These are phyloP conservation scores for Fusarium incarnatum DNA, from an alignment of 2,329 filamentous ascomycete species.

Conservation along the genomic window DNA sequence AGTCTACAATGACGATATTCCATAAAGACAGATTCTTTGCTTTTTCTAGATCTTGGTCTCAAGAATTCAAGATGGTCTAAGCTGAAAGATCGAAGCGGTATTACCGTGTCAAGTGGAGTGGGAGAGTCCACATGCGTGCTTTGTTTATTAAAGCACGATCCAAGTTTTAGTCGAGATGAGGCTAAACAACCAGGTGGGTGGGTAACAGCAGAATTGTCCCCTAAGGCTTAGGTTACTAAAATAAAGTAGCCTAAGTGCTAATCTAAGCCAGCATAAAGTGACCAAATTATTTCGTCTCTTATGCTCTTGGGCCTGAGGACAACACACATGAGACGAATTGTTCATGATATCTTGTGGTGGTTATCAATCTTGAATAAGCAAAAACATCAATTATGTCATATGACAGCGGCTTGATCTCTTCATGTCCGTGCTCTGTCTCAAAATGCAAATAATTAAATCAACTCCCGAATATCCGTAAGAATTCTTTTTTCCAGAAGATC, in stretches of 20 bases:
- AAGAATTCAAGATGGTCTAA: not conserved
- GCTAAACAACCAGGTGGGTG: not conserved
- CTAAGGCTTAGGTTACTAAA: too few species aligned
- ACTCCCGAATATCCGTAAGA: constrained; percentile 6
- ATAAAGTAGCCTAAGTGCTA: too few species aligned
- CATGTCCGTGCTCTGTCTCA: constrained; percentile 9
- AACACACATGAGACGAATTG: not conserved
- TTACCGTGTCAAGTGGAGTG: constrained; percentile 5
- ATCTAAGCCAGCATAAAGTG: too few species aligned
- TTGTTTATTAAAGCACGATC: constrained; percentile 9
- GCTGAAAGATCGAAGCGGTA: constrained; percentile 9
- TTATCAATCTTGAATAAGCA: not conserved
- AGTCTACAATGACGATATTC: not conserved
- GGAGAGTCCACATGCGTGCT: not conserved
- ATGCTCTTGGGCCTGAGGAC: too few species aligned
- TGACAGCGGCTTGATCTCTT: constrained; percentile 20
- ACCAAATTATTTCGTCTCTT: too few species aligned
- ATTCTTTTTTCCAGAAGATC: constrained; percentile 7
- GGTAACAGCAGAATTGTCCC: too few species aligned
- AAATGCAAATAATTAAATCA: constrained; percentile 1
- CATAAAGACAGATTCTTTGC: not conserved
- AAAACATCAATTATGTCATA: constrained; percentile 1
- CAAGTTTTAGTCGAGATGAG: constrained; percentile 6
- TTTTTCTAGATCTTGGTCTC: constrained; percentile 1
- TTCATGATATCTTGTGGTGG: not conserved